Evolutionary conservation across 305 asterid genomes (phyloP).

Genomic region (Rubia balearica): DNA sequence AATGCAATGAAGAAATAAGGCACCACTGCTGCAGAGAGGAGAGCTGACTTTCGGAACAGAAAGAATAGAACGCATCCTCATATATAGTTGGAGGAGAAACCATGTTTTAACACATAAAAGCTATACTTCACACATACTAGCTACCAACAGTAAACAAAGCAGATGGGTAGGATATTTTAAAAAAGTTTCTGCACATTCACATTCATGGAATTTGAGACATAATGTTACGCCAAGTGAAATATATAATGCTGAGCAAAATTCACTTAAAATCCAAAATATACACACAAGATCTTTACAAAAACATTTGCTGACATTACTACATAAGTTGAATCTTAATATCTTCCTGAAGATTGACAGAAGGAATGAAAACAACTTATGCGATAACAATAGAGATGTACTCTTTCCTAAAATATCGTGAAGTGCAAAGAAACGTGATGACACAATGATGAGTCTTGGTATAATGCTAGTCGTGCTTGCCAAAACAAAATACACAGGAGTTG

Average conservation of each 20-base stretch:
- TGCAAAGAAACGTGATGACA: not conserved
- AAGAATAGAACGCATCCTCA: not conserved
- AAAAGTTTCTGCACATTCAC: not conserved
- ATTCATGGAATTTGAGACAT: not conserved
- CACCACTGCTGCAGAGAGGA: not conserved
- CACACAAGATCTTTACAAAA: not conserved
- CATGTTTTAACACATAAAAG: not conserved
- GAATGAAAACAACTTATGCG: not conserved
- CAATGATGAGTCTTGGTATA: not conserved
- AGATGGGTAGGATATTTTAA: not conserved
- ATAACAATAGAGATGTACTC: no score
- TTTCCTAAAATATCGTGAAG: not conserved
- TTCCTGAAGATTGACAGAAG: not conserved
- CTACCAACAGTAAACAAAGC: not conserved
- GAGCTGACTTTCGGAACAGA: not conserved
- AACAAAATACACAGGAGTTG: not conserved
- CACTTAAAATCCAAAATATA: not conserved
- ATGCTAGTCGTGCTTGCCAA: not conserved
- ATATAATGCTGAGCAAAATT: not conserved
- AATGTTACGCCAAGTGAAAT: not conserved
- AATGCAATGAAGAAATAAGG: slow-evolving; percentile 17
- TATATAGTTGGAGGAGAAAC: not conserved
- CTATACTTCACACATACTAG: not conserved
- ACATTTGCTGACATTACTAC: not conserved
- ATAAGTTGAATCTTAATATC: no score